Conservation (phyloP, 768 basidiomycete genomes). For the Lactifluus volemus region DNA sequence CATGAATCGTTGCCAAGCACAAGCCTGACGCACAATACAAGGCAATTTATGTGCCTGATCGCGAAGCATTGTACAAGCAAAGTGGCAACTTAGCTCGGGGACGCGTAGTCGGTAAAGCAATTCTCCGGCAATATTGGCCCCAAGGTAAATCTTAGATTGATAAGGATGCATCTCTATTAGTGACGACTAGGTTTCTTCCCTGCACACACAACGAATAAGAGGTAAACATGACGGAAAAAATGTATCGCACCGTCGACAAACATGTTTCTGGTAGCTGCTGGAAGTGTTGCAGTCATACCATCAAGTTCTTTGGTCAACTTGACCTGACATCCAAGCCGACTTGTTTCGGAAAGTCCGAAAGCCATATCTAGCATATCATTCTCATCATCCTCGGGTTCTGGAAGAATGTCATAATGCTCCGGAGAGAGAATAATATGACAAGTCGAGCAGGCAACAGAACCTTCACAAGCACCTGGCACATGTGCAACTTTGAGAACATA, state of each 20-base stretch:
- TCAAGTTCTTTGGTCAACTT: conserved; percentile 73
- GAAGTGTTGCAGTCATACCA: conserved; percentile 77
- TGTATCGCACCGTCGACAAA: conserved; percentile 75
- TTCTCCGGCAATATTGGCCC: not conserved
- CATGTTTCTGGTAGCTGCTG: conserved; percentile 93
- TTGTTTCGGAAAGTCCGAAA: conserved; percentile 93
- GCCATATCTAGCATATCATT: conserved; percentile 99
- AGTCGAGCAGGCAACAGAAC: conserved; percentile 93
- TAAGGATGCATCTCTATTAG: conserved; percentile 18
- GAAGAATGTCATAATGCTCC: conserved; percentile 76
- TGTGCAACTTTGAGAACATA: not conserved
- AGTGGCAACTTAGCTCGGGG: not conserved
- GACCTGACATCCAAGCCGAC: conserved; percentile 71
- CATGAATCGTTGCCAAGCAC: not conserved
- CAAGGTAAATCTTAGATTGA: not conserved
- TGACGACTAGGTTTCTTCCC: conserved; percentile 47
- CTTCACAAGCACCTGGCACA: conserved; percentile 86
- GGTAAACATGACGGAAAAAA: not conserved
- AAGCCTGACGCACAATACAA: not conserved
- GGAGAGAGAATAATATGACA: conserved; percentile 86
- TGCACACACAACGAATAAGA: conserved; percentile 16
- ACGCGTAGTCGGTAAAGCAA: not conserved
- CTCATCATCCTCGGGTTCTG: conserved; percentile 95
- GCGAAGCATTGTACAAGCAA: not conserved
- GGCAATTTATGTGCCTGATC: not conserved